Evolutionary conservation across 306 rosid genomes (phyloP), one percentile per base, ranked within the genome.

Genomic region (Pachyrhizus erosus): DNA sequence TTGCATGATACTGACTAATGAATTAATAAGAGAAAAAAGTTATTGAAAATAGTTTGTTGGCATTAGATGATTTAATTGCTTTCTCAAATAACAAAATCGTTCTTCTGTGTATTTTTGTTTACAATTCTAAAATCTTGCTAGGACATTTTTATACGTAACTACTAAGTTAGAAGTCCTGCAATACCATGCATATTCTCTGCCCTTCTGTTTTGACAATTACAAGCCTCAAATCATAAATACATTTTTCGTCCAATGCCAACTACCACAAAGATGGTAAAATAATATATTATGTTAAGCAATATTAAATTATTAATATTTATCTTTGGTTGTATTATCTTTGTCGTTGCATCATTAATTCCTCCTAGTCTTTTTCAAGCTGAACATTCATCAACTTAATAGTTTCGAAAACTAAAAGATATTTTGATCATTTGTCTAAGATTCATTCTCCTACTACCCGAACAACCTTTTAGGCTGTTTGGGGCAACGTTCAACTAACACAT

Each of bases 401-500:
- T 13, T 68, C 43, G 46, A 58, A 4, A 80, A 34, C 10, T 15
- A 18, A n/a, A n/a, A 34, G 60, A 51, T 57, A 73, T 64, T 48
- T n/a, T 49, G 31, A 62, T 65, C 11, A 62, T 49, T 73, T 68
- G 58, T 54, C 49, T 12, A 18, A 9, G 46, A 23, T 67, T 79
- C 18, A 14, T 34, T 52, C 34, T 79, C 39, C 49, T 23, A 14
- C 75, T 78, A 21, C 2, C 69, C 3, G 20, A 79, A 37, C 83
- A 39, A 79, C 83, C 27, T 79, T 48, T 40, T 7, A 34, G 69
- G 76, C 12, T 67, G 42, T 20, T 33, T 40, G 70, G 18, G 77
- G 73, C 68, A 84, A 46, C n/a, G 81, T 76, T 85, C 84, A 89
- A 84, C 89, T 57, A 86, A 80, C 85, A 73, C 78, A 43, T 4